A percentile compares a stretch with the other conserved stretches of the same genome.
phyloP scores from a whole-genome alignment of 2,329 filamentous ascomycete genomes.

The Xylogone sp. region DNA sequence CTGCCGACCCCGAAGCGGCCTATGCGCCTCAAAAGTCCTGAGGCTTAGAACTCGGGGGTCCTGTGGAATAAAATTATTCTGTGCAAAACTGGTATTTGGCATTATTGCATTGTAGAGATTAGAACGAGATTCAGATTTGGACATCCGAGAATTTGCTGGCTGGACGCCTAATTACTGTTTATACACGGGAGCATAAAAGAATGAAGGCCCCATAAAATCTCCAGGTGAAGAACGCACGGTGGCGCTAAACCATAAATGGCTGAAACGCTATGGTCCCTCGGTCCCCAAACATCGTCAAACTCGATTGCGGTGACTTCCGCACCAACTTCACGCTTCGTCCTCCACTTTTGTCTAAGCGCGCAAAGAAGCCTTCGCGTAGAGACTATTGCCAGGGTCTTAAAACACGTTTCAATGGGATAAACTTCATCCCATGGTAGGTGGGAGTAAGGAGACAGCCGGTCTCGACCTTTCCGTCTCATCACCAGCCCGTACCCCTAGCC shows the following conservation, averaged over 20 bases:
- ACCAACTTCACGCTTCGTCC: neutral
- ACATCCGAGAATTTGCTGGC: too few relatives aligned
- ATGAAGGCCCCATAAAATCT: too few relatives aligned
- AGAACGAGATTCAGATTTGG: too few relatives aligned
- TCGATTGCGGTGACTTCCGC: neutral
- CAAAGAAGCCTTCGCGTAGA: neutral
- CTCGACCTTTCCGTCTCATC: neutral
- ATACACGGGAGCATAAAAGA: too few relatives aligned
- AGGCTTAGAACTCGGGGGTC: too few relatives aligned
- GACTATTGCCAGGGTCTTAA: neutral
- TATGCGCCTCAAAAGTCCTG: neutral
- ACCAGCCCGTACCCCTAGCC: neutral
- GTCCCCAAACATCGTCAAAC: neutral
- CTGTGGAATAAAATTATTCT: too few relatives aligned
- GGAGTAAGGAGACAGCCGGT: neutral
- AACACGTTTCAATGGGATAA: neutral
- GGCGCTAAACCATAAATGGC: neutral
- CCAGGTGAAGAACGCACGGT: too few relatives aligned
- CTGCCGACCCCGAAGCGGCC: neutral
- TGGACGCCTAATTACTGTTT: too few relatives aligned
- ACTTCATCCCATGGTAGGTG: neutral
- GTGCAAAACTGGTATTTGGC: too few relatives aligned
- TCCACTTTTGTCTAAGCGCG: neutral
- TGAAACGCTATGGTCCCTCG: neutral
- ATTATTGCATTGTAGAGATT: too few relatives aligned